Conservation (phyloP, 169 alveolate species). For the Theileria equi region DNA sequence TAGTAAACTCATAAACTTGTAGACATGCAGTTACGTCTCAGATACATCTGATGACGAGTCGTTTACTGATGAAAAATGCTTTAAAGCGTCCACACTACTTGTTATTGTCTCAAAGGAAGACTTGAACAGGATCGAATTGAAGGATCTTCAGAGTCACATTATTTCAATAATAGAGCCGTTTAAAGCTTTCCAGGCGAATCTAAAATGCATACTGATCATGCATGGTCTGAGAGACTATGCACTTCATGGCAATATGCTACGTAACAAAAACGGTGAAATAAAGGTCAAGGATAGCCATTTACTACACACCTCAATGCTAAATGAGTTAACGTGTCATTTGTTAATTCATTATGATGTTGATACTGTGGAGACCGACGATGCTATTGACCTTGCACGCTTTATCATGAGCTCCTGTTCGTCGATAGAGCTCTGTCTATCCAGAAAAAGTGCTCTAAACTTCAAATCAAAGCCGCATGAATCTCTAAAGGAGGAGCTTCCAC, state of each 20-base stretch:
- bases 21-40: background rate
- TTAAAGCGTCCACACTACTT: constrained; percentile 17
- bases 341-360: constrained; percentile 46
- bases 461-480: constrained; percentile 18
- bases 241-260: background rate
- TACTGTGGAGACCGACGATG: constrained; percentile 55
- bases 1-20: background rate
- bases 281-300: background rate
- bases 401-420: constrained; percentile 16
- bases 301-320: constrained; percentile 11
- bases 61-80: background rate
- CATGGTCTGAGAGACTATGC: constrained; percentile 45
- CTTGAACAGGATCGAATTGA: constrained; percentile 3
- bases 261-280: background rate
- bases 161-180: constrained; percentile 21
- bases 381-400: constrained; percentile 44
- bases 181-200: background rate
- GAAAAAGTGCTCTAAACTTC: constrained; percentile 3
- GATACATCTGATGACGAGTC: constrained; percentile 36
- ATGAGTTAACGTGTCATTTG: constrained; percentile 45
- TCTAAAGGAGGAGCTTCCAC: background rate
- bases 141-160: constrained; percentile 12
- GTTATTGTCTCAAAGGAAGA: constrained; percentile 47
- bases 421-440: constrained; percentile 19
- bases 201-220: constrained; percentile 19